phyloP scores from a whole-genome alignment of 192 early-diverging fungal genomes.

The Geranomyces michiganensis region DNA sequence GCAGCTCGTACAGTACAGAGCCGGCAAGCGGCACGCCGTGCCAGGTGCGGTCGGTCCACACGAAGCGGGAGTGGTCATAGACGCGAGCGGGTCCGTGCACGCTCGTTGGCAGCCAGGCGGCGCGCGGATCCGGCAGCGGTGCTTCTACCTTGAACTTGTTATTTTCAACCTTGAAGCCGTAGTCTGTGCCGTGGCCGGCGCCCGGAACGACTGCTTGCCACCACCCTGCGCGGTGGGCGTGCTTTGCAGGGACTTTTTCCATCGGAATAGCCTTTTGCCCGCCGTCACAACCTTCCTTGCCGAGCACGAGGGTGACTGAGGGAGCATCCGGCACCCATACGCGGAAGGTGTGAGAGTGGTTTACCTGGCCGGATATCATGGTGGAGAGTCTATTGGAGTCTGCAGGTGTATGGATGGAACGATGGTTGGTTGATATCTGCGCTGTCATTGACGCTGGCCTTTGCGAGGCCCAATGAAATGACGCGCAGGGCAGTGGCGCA shows the following conservation, averaged over 20 bases:
- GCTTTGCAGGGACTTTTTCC: background rate
- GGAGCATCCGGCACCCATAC: slow-evolving; percentile 31
- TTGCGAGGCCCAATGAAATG: too few species aligned
- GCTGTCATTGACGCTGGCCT: too few species aligned
- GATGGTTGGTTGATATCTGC: too few species aligned
- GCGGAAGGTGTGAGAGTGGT: slow-evolving; percentile 29
- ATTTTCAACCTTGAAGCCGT: slow-evolving; percentile 32
- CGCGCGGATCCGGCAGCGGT: slow-evolving; percentile 35
- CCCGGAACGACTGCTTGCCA: slow-evolving; percentile 25
- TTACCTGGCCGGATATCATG: too few species aligned
- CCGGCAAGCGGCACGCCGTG: slow-evolving; percentile 38
- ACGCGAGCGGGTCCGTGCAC: slow-evolving; percentile 33
- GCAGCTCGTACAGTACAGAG: slow-evolving; percentile 37
- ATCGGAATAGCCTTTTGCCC: slow-evolving; percentile 1
- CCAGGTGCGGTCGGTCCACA: slow-evolving; percentile 34
- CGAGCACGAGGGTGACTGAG: slow-evolving; percentile 24
- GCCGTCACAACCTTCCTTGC: background rate
- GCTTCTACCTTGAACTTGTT: slow-evolving; percentile 37
- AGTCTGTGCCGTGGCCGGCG: slow-evolving; percentile 31
- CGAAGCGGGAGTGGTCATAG: slow-evolving; percentile 23
- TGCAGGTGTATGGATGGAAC: too few species aligned
- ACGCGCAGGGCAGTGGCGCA: too few species aligned
- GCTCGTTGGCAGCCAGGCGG: slow-evolving; percentile 24
- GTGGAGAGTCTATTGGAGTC: too few species aligned
- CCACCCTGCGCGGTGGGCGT: slow-evolving; percentile 18